Conservation (phyloP, 768 basidiomycete species). For the Boletus reticuloceps region DNA sequence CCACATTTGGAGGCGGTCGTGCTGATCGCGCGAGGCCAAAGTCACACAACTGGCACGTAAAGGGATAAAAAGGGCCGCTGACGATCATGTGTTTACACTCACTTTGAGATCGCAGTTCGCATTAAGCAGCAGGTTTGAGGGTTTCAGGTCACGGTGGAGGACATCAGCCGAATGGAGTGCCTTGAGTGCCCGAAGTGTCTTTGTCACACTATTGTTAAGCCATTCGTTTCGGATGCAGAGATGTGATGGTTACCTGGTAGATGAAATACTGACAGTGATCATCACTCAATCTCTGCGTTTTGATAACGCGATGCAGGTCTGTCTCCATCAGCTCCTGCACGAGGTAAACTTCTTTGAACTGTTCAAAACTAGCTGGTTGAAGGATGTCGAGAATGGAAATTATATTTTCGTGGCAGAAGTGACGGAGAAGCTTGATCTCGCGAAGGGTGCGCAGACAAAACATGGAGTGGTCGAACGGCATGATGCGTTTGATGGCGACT, state of each 20-base stretch:
- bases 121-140: conserved; percentile 92
- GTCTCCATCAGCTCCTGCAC: conserved; percentile 85
- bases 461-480: conserved; percentile 94
- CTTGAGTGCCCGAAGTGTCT: conserved; percentile 91
- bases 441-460: conserved; percentile 81
- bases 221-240: neutral
- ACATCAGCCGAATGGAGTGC: conserved; percentile 95
- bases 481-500: conserved; percentile 96
- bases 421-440: conserved; percentile 91
- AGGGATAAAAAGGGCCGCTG: neutral
- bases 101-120: conserved; percentile 97
- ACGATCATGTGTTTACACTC: conserved; percentile 14
- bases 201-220: conserved; percentile 3
- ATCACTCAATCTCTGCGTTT: conserved; percentile 90
- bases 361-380: conserved; percentile 67
- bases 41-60: conserved; percentile 61
- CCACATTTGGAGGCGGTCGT: conserved; percentile 68
- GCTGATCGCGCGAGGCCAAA: conserved; percentile 86
- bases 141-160: conserved; percentile 93
- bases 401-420: conserved; percentile 86
- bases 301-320: conserved; percentile 94
- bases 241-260: conserved; percentile 66
- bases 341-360: conserved; percentile 83
- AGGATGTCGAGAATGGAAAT: conserved; percentile 95
- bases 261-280: conserved; percentile 98